These are phyloP conservation scores for Mycena epipterygia DNA, from an alignment of 768 basidiomycete genomes.

Conservation along the genomic window DNA sequence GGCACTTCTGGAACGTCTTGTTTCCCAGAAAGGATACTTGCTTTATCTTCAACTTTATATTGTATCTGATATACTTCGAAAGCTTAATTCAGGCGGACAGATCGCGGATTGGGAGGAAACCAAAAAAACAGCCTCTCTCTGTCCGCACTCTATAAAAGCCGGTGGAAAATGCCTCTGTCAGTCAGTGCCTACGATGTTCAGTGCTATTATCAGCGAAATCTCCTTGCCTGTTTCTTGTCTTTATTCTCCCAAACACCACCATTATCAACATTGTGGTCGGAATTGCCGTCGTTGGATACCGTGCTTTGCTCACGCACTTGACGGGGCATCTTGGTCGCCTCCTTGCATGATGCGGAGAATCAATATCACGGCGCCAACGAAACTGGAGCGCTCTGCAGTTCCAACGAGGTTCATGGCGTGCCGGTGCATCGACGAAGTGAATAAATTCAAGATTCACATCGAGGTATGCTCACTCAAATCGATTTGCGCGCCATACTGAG, in stretches of 20 bases:
- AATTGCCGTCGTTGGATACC: not conserved
- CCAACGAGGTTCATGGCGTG: not conserved
- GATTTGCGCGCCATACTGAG: not conserved
- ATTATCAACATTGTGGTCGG: not conserved
- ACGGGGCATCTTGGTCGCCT: not conserved
- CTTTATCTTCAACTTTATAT: too few species aligned
- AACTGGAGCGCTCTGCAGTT: not conserved
- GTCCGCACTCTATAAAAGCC: not conserved
- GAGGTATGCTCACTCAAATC: not conserved
- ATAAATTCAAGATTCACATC: not conserved
- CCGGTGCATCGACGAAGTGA: not conserved
- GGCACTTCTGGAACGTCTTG: too few species aligned
- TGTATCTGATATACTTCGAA: too few species aligned
- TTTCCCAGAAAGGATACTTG: too few species aligned
- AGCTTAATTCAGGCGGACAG: too few species aligned
- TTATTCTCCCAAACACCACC: not conserved
- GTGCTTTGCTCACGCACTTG: not conserved
- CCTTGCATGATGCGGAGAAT: not conserved
- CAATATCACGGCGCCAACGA: not conserved
- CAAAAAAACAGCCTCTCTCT: not conserved
- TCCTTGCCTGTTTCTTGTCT: not conserved
- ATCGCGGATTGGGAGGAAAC: too few species aligned
- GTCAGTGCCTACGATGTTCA: not conserved
- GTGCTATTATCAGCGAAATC: not conserved
- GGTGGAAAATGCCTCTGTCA: not conserved